Conservation (phyloP, 768 basidiomycete species). For the Cantharellus anzutake region DNA sequence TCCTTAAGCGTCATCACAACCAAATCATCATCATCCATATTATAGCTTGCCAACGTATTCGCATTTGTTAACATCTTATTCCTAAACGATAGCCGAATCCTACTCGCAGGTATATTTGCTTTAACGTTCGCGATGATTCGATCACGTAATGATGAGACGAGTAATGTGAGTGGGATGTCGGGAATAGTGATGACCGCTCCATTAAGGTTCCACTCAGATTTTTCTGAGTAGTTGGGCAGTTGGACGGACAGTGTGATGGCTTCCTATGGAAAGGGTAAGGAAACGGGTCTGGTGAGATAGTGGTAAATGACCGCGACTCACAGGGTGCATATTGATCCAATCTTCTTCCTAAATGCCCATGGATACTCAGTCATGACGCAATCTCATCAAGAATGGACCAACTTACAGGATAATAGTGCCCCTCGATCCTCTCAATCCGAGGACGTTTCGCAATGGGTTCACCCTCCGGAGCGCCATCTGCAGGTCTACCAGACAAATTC, state of each 20-base stretch:
- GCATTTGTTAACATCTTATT: conserved; percentile 79
- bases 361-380: background rate
- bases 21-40: conserved; percentile 80
- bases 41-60: conserved; percentile 68
- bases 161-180: conserved; percentile 64
- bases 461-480: conserved; percentile 57
- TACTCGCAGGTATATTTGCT: conserved; percentile 60
- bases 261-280: conserved; percentile 26
- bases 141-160: conserved; percentile 81
- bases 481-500: conserved; percentile 49
- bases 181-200: conserved; percentile 58
- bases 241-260: conserved; percentile 75
- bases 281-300: background rate
- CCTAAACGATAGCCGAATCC: conserved; percentile 58
- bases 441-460: conserved; percentile 78
- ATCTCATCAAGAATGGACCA: background rate
- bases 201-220: conserved; percentile 87
- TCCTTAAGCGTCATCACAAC: conserved; percentile 62
- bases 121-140: conserved; percentile 64
- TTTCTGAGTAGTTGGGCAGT: conserved; percentile 61
- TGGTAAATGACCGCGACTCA: conserved; percentile 17
- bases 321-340: conserved; percentile 82
- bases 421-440: conserved; percentile 70
- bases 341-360: conserved; percentile 24
- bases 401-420: conserved; percentile 50